Percentiles rank a stretch among this genome's conserved stretches.
These are phyloP conservation scores for Fusarium sp. DNA, from an alignment of 2,329 filamentous ascomycete genomes.

Conservation along the genomic window DNA sequence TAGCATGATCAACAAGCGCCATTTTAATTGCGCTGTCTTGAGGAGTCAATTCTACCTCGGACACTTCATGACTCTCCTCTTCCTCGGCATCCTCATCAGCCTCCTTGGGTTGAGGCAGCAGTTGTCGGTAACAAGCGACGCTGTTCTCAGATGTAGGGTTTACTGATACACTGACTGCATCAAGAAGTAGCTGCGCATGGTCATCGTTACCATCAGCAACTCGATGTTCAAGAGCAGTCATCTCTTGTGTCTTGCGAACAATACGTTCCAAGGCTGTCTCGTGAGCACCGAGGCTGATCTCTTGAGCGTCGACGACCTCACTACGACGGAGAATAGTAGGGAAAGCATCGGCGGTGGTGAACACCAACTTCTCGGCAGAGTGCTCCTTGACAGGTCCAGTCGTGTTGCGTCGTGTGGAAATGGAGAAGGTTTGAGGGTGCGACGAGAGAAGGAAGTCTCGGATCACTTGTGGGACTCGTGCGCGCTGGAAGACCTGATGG, in stretches of 20 bases:
- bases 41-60: slow-evolving; percentile 62
- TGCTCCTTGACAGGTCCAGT: slow-evolving; percentile 77
- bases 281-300: slow-evolving; percentile 75
- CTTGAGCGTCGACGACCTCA: slow-evolving; percentile 78
- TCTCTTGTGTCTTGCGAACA: slow-evolving; percentile 88
- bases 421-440: slow-evolving; percentile 81
- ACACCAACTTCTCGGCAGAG: slow-evolving; percentile 84
- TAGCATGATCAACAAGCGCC: slow-evolving; percentile 87
- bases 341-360: slow-evolving; percentile 85
- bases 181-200: slow-evolving; percentile 74
- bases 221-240: slow-evolving; percentile 79
- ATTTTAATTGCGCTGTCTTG: slow-evolving; percentile 85
- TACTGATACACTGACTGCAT: slow-evolving; percentile 81
- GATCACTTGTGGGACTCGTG: slow-evolving; percentile 83
- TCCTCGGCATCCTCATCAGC: slow-evolving; percentile 56
- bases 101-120: slow-evolving; percentile 68
- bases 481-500: slow-evolving; percentile 87
- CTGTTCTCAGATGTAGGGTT: slow-evolving; percentile 80
- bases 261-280: slow-evolving; percentile 94
- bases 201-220: slow-evolving; percentile 78
- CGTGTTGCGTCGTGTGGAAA: slow-evolving; percentile 77
- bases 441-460: slow-evolving; percentile 88
- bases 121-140: slow-evolving; percentile 79
- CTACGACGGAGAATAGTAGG: slow-evolving; percentile 90
- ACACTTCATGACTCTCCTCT: slow-evolving; percentile 55